These are phyloP conservation scores for Trichophyton verrucosum DNA, from an alignment of 2,329 filamentous ascomycete genomes.

Conservation along the genomic window DNA sequence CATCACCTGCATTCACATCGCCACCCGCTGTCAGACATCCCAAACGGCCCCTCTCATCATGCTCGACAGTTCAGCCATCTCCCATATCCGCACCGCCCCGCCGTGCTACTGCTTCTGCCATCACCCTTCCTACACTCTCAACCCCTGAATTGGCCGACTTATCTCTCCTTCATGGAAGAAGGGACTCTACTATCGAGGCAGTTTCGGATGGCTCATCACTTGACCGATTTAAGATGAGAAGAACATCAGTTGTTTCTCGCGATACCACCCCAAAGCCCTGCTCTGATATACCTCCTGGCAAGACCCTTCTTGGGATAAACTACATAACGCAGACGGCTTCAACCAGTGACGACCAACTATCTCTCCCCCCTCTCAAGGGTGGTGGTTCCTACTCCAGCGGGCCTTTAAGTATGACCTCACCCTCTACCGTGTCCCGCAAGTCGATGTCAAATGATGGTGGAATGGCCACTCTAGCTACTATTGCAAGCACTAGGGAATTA, in stretches of 20 bases:
- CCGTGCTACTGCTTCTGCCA: background rate
- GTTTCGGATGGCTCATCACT: background rate
- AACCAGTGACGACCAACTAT: slow-evolving; percentile 8
- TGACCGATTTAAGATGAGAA: slow-evolving; percentile 5
- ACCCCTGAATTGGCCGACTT: slow-evolving; percentile 4
- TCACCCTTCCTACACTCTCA: background rate
- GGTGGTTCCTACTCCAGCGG: slow-evolving; percentile 2
- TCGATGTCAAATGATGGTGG: slow-evolving; percentile 6
- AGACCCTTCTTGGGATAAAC: slow-evolving; percentile 12
- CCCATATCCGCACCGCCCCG: background rate
- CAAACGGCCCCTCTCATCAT: slow-evolving; percentile 9
- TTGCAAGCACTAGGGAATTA: slow-evolving; percentile 4
- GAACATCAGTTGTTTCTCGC: background rate
- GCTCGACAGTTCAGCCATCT: background rate
- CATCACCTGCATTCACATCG: slow-evolving; percentile 6
- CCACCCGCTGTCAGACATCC: slow-evolving; percentile 5
- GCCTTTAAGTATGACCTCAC: background rate
- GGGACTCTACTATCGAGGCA: background rate
- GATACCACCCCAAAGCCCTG: background rate
- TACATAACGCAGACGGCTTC: slow-evolving; percentile 14
- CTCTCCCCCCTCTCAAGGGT: slow-evolving; percentile 12
- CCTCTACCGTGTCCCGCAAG: slow-evolving; percentile 3
- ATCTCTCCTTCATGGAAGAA: background rate
- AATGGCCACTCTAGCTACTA: slow-evolving; percentile 7
- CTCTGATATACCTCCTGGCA: slow-evolving; percentile 5